Base-by-base conservation (phyloP, 2,329 filamentous ascomycete genomes). In the Paracorniculantispora psalliotae region DNA sequence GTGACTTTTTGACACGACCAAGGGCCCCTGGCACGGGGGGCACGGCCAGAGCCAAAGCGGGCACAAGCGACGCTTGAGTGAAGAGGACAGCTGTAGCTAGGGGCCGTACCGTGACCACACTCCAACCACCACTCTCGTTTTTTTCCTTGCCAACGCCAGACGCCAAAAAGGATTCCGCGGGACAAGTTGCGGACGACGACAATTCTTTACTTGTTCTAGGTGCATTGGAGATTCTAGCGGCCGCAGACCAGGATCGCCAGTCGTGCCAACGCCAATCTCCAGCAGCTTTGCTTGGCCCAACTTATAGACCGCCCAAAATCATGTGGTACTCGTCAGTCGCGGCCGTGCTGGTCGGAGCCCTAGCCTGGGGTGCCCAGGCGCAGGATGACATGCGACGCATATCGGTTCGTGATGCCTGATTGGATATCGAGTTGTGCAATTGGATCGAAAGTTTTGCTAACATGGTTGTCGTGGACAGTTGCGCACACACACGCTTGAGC, bases 401-500 rank as follows among this genome's bases (percentile, higher is more conserved):
- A 66, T 72, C 74, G 71, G 78, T 81, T 72, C 61, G 77, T 68
- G 48, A 55, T 17, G 48, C 48, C 10, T 28, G 53, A 37, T 19
- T n/a, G n/a, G 26, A 54, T 25, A 2, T 17, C 23, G 25, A 26
- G 35, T 17, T 33, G n/a, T 41, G 35, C 13, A 26, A 23, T 23
- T 23, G 19, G 33, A 19, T 25, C 19, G 33, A 39, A 47, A n/a
- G n/a, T n/a, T 57, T 53, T 51, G 35, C 43, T 61, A 62, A 62
- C 66, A 68, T 58, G 69, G 61, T 57, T 61, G 30, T 58, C 63
- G 60, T 59, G 62, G 62, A 62, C 74, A 96, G 90, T 81, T 96
- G 70, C 86, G 91, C 71, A 96, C 92, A 69, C 92, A 96, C 76
- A 93, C 88, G 69, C 81, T 96, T 63, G 79, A 83, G 72, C 83